Evolutionary conservation across 495 filamentous ascomycete species (phyloP), one percentile per base, ranked within the genome.

Genomic region (Cudoniella acicularis): DNA sequence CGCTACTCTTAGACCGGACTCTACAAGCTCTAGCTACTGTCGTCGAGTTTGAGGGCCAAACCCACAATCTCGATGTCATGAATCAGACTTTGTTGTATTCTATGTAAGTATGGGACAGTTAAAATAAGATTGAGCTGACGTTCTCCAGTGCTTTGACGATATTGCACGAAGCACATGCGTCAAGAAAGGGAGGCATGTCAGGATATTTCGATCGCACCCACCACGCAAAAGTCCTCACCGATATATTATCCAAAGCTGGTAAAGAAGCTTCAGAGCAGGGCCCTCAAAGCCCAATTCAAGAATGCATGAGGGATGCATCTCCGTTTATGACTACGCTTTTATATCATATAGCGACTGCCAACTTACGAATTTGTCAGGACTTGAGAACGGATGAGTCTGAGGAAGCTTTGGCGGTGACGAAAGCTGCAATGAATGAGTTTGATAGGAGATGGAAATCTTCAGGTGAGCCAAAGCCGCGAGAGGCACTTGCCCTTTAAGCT

Each of bases 401-500:
- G 1, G 56, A 59, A 4, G 30, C 8, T 18, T 59, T 43, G 9
- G n/a, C 25, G 4, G 47, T 46, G 8, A 25, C 25, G 0, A 59
- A 52, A 46, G 20, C 3, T 2, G 11, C 56, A 16, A 18, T 59
- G 56, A 59, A 30, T 43, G 30, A 11, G 0, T 52, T 54, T 48
- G 57, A 60, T 48, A 13, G 11, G 10, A 60, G 57, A 27, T 60
- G 57, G 57, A 53, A 25, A 13, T 11, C 57, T 53, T 17, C 57
- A 16, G 49, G 57, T 60, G 20, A 57, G 55, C 50, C 13, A 22
- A 13, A 1, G 20, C 22, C 30, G 17, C 27, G 2, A 24, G 24
- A 8, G 24, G 25, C 13, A 51, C 11, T 43, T 43, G 10, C 10
- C 27, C 27, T 42, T 30, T 27, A 23, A 26, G 18, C 49, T 24